These are phyloP conservation scores for Vicia villosa DNA, from an alignment of 306 rosid species.

Conservation along the genomic window DNA sequence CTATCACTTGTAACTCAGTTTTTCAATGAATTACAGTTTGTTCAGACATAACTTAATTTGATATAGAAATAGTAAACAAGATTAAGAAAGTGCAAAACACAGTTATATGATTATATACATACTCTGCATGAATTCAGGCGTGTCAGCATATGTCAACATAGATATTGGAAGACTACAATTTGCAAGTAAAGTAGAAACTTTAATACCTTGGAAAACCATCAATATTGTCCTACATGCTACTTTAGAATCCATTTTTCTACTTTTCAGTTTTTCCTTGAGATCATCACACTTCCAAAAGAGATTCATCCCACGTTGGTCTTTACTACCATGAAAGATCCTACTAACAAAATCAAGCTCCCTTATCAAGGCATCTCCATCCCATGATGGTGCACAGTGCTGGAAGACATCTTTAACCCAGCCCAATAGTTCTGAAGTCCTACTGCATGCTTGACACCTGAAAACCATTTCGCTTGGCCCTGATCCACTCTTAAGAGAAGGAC, in stretches of 20 bases:
- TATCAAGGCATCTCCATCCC: slow-evolving; percentile 84
- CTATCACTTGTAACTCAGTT: slow-evolving; percentile 1
- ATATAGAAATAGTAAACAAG: slow-evolving; percentile 7
- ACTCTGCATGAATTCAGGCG: background rate
- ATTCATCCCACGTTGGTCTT: slow-evolving; percentile 85
- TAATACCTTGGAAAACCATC: slow-evolving; percentile 84
- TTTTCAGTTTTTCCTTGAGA: slow-evolving; percentile 73
- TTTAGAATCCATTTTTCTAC: slow-evolving; percentile 63
- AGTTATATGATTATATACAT: background rate
- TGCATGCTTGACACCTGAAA: slow-evolving; percentile 94
- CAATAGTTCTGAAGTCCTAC: slow-evolving; percentile 88
- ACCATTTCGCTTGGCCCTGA: slow-evolving; percentile 88
- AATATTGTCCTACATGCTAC: slow-evolving; percentile 77
- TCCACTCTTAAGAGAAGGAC: slow-evolving; percentile 72
- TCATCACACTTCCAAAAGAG: slow-evolving; percentile 85
- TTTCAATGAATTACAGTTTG: background rate
- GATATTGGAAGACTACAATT: slow-evolving; percentile 24
- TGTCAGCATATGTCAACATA: slow-evolving; percentile 7
- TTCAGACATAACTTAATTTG: slow-evolving; percentile 29
- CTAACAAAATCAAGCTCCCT: slow-evolving; percentile 95
- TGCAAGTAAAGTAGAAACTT: slow-evolving; percentile 14
- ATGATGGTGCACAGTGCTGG: slow-evolving; percentile 91
- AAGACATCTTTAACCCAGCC: slow-evolving; percentile 99
- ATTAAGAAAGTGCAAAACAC: slow-evolving; percentile 1
- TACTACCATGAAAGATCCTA: slow-evolving; percentile 88